Percentiles rank a stretch among this genome's conserved stretches.
phyloP scores from a whole-genome alignment of 176 grass and related monocot genomes.

The Bothriochloa decipiens region DNA sequence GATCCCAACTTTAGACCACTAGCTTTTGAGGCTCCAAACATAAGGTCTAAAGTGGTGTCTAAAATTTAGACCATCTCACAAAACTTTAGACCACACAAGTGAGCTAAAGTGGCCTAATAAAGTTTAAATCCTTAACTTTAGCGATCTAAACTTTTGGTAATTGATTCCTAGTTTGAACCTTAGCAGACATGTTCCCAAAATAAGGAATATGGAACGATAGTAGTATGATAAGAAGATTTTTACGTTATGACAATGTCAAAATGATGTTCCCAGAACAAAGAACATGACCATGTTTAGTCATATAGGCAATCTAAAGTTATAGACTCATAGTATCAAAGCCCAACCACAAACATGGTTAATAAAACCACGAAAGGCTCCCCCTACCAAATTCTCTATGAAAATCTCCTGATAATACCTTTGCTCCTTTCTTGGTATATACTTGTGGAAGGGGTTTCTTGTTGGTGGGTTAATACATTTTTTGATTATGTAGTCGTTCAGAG shows the following conservation, averaged over 20 bases:
- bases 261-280: too few relatives aligned
- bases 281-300: not conserved
- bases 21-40: too few relatives aligned
- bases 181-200: not conserved
- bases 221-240: too few relatives aligned
- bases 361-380: slow-evolving; percentile 9
- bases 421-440: not conserved
- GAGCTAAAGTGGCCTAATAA: too few relatives aligned
- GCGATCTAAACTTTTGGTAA: not conserved
- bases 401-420: not conserved
- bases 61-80: too few relatives aligned
- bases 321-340: not conserved
- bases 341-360: not conserved
- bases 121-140: too few relatives aligned
- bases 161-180: not conserved
- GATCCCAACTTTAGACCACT: too few relatives aligned
- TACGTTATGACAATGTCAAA: too few relatives aligned
- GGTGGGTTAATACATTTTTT: not conserved
- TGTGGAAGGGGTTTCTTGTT: not conserved
- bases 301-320: not conserved
- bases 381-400: slow-evolving; percentile 6
- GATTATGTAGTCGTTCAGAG: not conserved
- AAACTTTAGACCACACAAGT: too few relatives aligned
- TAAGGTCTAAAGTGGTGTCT: too few relatives aligned
- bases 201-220: not conserved